These are phyloP conservation scores for Amaranthus hypochondriacus DNA, from an alignment of 148 eudicot species.

Conservation along the genomic window DNA sequence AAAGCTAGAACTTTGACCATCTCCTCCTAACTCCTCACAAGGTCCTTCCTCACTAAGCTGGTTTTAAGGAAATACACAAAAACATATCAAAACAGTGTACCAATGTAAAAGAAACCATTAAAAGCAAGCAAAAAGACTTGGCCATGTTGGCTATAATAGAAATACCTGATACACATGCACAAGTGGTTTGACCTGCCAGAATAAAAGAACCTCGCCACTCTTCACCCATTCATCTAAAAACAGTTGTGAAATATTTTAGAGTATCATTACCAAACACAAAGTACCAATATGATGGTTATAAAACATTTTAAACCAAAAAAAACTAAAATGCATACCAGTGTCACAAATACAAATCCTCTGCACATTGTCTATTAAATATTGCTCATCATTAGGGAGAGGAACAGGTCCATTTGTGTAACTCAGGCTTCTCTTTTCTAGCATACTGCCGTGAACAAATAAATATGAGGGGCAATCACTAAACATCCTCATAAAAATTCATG, in stretches of 20 bases:
- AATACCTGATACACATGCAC: constrained; percentile 96
- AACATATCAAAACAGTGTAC: constrained; percentile 13
- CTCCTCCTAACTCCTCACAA: constrained; percentile 77
- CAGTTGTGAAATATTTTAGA: neutral
- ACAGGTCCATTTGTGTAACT: constrained; percentile 78
- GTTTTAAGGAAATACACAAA: constrained; percentile 18
- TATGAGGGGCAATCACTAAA: neutral
- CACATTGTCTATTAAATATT: constrained; percentile 63
- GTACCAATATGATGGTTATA: no score
- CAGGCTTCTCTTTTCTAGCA: constrained; percentile 89
- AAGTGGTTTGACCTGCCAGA: constrained; percentile 94
- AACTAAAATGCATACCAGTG: constrained; percentile 47
- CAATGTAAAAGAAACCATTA: neutral
- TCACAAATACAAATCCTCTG: constrained; percentile 72
- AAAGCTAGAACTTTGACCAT: constrained; percentile 86
- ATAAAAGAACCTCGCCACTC: constrained; percentile 73
- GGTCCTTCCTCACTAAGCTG: constrained; percentile 99
- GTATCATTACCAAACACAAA: constrained; percentile 1
- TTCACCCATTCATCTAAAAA: constrained; percentile 81
- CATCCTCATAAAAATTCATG: neutral
- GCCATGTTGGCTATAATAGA: constrained; percentile 4
- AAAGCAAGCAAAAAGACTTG: constrained; percentile 2
- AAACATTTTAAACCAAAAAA: no score
- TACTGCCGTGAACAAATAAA: constrained; percentile 34
- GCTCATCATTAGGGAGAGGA: constrained; percentile 41